Conservation (phyloP, 2,329 filamentous ascomycete species). For the Scopulariopsis brevicaulis region DNA sequence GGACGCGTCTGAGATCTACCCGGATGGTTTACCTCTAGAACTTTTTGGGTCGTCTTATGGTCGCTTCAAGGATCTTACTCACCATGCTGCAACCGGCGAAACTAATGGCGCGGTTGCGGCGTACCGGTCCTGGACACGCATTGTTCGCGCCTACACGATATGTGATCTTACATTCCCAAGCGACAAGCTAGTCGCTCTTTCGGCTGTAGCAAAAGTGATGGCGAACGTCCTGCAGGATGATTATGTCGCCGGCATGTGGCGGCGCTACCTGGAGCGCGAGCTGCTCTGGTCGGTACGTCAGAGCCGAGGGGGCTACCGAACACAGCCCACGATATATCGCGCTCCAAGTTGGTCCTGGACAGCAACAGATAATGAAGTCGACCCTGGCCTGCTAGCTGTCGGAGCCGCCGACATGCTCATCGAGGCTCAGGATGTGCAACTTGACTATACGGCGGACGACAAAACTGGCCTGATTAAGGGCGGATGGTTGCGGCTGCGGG, state of each 20-base stretch:
- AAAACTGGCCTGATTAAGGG: neutral
- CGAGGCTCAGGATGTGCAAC: neutral
- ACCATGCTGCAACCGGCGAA: neutral
- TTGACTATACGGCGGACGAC: neutral
- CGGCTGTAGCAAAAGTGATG: slow-evolving; percentile 6
- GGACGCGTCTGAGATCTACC: neutral
- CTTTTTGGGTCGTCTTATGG: neutral
- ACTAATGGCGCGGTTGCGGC: neutral
- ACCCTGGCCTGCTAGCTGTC: neutral
- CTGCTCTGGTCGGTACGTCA: neutral
- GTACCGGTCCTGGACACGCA: slow-evolving; percentile 1
- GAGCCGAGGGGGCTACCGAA: neutral
- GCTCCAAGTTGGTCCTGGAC: neutral
- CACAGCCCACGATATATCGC: neutral
- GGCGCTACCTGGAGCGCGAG: slow-evolving; percentile 2
- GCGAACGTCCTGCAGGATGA: neutral
- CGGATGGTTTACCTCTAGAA: neutral
- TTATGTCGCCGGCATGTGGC: slow-evolving; percentile 9
- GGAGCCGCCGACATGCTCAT: neutral
- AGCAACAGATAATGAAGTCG: neutral
- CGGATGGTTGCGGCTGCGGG: neutral
- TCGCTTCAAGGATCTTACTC: neutral
- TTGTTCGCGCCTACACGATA: slow-evolving; percentile 2
- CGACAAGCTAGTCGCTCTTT: slow-evolving; percentile 6
- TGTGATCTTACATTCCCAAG: slow-evolving; percentile 4